Evolutionary conservation across 2,329 filamentous ascomycete species (phyloP), one percentile per base, ranked within the genome.

Genomic region (Chalaropsis thielavioides): DNA sequence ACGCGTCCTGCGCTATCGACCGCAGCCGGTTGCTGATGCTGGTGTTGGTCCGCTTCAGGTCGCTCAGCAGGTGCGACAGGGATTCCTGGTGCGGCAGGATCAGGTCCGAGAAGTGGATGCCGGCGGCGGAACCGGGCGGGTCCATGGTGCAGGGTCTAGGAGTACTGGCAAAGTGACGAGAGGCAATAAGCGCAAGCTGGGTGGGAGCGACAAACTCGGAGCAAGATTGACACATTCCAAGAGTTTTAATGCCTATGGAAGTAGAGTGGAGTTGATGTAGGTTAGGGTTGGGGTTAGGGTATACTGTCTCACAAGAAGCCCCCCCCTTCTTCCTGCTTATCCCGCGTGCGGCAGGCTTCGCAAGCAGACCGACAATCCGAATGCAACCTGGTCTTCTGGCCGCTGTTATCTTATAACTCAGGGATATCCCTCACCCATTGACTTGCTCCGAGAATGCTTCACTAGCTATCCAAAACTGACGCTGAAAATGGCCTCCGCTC

Each of bases 11-110:
- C 67, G 80, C 77, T 73, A 97, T 92, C 35, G 90, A 96, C 38
- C 78, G 76, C 13, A 99, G 83, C 17, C 92, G 87, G 76, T 96
- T 96, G 68, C 87, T 88, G 61, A 95, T 81, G 24, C 89, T 88
- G 24, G 87, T 84, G 41, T 22, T 46, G 19, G 67, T 38, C 69
- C 87, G 84, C 72, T 88, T 90, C 67, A 96, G 82, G 40, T 87
- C 85, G 61, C 81, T 79, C 15, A 95, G 83, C 3, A 84, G 85
- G 68, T 82, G 81, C 41, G 85, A 88, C 72, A 92, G 82, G 68
- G 86, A 85, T 68, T 83, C 83, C 71, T 81, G 80, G 4, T 75
- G 74, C 62, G 81, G 73, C 74, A 83, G 79, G 70, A 82, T 72
- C 69, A 81, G 71, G 70, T 80, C 75, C 31, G 78, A 75, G 46